Base-by-base conservation (phyloP, 2,329 filamentous ascomycete species). In the Thermothelomyces thermophilus region DNA sequence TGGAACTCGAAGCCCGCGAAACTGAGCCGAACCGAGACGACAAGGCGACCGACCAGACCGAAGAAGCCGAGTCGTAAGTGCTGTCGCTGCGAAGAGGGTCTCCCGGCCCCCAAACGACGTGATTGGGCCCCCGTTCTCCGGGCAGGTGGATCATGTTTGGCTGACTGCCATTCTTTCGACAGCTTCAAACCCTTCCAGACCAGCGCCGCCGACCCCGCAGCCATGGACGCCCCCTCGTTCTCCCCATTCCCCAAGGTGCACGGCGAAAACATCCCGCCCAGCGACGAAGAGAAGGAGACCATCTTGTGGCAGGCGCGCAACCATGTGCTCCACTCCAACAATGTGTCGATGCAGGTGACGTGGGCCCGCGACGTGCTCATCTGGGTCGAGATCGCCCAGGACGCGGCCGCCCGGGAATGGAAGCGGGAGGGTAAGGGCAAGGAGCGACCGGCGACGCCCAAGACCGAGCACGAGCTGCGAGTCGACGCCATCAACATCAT, bases 311-410 rank as follows among this genome's bases (percentile, higher is more conserved):
- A 84, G 64, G 89, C 90, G 30, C 83, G 91, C 49, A 72, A 86
- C 54, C 80, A 86, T 52, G 91, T 97, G 31, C 76, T 98, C 56
- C 88, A 90, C 64, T 95, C 90, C 41, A 94, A 94, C 63, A 90
- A 98, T 66, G 89, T 94, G 42, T 85, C 94, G 60, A 94, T 95
- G 82, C 93, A 98, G 72, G 78, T 98, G 62, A 88, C 88, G 53
- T 98, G 93, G 93, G 91, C 93, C 35, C 87, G 94, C 64, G 93
- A 97, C 69, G 85, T 90, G 39, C 76, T 98, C 52, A 82, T 84
- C 46, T 96, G 90, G 74, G 88, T 91, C 28, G 91, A 96, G 63
- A 84, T 90, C 50, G 80, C 87, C 42, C 79, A 84, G 62, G 84
- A 94, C 60, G 84, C 90, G 53, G 82, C 86, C 60, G 73, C 82